phyloP scores from a whole-genome alignment of 495 filamentous ascomycete species.

The Zalerion maritima region DNA sequence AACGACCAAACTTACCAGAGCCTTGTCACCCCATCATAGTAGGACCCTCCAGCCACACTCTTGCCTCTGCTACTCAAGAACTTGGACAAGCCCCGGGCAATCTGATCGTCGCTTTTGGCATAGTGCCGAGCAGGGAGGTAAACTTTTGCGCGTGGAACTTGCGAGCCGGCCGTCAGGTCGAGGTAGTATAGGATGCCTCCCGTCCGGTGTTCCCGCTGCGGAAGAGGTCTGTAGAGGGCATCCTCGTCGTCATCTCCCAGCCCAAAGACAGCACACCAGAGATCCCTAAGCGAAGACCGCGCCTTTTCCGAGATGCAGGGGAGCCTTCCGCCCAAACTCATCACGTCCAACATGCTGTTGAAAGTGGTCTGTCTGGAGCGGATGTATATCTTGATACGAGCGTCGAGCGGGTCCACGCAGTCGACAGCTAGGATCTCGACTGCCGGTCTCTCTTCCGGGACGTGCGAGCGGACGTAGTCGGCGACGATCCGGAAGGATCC shows the following conservation, averaged over 20 bases:
- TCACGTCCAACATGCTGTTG: constrained; percentile 13
- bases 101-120: constrained; percentile 10
- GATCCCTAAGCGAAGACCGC: constrained; percentile 4
- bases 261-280: constrained; percentile 8
- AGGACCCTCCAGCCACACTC: too few species aligned
- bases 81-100: constrained; percentile 1
- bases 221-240: constrained; percentile 5
- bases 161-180: constrained; percentile 13
- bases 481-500: constrained; percentile 6
- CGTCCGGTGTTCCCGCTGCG: constrained; percentile 14
- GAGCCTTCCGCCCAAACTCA: constrained; percentile 17
- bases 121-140: constrained; percentile 23
- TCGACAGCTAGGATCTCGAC: constrained; percentile 22
- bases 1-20: too few species aligned
- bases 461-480: constrained; percentile 5
- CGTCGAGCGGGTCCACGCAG: constrained; percentile 11
- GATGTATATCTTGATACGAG: constrained; percentile 25
- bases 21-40: too few species aligned
- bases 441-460: constrained; percentile 3
- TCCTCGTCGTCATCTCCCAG: constrained; percentile 5
- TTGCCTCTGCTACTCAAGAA: constrained; percentile 4
- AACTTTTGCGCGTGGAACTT: constrained; percentile 16
- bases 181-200: constrained; percentile 24
- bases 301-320: constrained; percentile 4
- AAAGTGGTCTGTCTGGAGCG: constrained; percentile 14